Conservation (phyloP, 176 grass and related monocot genomes). For the Puya raimondii region DNA sequence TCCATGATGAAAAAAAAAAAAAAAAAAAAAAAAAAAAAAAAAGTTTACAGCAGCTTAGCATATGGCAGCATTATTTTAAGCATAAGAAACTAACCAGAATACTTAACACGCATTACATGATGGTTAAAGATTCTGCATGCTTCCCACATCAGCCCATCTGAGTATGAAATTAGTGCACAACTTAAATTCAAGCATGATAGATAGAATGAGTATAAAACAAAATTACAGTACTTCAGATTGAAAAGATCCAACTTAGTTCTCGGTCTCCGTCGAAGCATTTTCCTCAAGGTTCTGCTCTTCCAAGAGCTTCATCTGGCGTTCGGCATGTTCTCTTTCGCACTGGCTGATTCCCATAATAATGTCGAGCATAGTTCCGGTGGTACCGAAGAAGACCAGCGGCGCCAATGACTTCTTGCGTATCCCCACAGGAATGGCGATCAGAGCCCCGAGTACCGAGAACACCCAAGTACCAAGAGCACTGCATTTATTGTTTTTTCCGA, state of each 20-base stretch:
- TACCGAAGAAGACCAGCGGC: constrained; percentile 80
- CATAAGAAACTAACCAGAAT: too few species aligned
- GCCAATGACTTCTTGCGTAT: constrained; percentile 83
- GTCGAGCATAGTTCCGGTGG: constrained; percentile 97
- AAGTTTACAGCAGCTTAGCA: too few species aligned
- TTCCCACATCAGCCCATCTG: not conserved
- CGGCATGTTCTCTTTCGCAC: constrained; percentile 77
- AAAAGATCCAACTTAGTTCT: constrained; percentile 21
- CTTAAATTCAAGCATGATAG: too few species aligned
- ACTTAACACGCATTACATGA: too few species aligned
- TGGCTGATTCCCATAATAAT: constrained; percentile 91
- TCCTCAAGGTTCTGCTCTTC: constrained; percentile 47
- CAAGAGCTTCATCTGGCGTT: constrained; percentile 78
- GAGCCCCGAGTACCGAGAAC: constrained; percentile 77
- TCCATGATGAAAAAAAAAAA: too few species aligned
- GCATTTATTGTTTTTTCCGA: constrained; percentile 14
- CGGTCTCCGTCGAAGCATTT: constrained; percentile 17
- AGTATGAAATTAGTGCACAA: not conserved
- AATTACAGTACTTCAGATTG: not conserved
- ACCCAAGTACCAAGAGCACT: constrained; percentile 95
- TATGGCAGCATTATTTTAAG: too few species aligned
- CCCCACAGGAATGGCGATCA: constrained; percentile 88
- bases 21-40: too few species aligned
- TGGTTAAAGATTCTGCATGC: not conserved
- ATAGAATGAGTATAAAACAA: too few species aligned